Evolutionary conservation across 306 rosid genomes (phyloP), one percentile per base, ranked within the genome.

Genomic region (Alnus glutinosa): DNA sequence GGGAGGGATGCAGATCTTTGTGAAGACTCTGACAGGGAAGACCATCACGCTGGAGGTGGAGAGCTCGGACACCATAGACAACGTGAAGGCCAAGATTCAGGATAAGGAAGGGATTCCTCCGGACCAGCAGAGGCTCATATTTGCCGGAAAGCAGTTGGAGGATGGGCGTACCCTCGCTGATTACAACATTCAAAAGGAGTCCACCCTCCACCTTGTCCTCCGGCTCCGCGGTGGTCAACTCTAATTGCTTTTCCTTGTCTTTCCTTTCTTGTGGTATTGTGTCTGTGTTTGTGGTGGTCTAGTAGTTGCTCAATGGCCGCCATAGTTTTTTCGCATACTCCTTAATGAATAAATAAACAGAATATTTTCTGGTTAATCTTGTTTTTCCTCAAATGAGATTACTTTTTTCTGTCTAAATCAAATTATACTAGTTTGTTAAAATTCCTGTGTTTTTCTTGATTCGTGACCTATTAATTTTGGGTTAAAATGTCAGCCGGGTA

Each of bases 171-270:
- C 83, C 14, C 58, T 79, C 0, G 83, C 78, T 4, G 83, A 79
- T 73, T 79, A 79, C 15, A 73, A 79, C 3, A 79, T 79, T 49
- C 78, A 79, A 34, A 73, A 79, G 37, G 83, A 49, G 52, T 49
- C 52, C 52, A 49, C 52, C 52, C 52, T 49, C 14, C 85, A 81
- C 44, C 80, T 85, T n/a, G 86, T 87, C 78, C 90, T 87, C 13
- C 78, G 82, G 9, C 88, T 87, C 2, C 90, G 86, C 4, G 90
- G 88, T 61, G 90, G 87, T 52, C 47, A 70, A 51, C 19, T 78
- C 78, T 86, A 52, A 66, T 4, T 16, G 63, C 1, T 73, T 49
- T 49, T 42, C 46, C 46, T 37, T 37, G 2, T 4, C 39, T 0
- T 61, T 11, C 32, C 2, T 13, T 15, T 63, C 2, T 50, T 0